These are phyloP conservation scores for Triangularia verruculosa DNA, from an alignment of 2,329 filamentous ascomycete genomes.

Conservation along the genomic window DNA sequence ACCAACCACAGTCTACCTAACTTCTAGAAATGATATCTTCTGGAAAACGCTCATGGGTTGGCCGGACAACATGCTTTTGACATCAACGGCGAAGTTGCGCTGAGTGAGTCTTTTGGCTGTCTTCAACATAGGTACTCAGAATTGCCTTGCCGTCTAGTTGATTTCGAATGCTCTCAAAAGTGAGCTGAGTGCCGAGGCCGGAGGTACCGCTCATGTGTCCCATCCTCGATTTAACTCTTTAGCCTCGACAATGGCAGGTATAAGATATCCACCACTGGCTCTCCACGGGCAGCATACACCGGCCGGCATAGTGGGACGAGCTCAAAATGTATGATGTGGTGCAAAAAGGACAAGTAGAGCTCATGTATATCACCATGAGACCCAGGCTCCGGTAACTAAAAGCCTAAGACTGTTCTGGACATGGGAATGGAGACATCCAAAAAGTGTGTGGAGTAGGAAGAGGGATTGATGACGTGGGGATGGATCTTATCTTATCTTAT, in stretches of 20 bases:
- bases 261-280: not conserved
- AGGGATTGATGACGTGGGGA: not conserved
- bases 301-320: slow-evolving; percentile 6
- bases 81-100: slow-evolving; percentile 1
- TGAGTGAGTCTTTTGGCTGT: slow-evolving; percentile 7
- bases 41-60: no score
- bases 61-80: slow-evolving; percentile 8
- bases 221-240: no score
- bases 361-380: not conserved
- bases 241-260: not conserved
- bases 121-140: not conserved
- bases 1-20: no score
- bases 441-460: not conserved
- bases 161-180: not conserved
- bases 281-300: not conserved
- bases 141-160: not conserved
- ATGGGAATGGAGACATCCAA: not conserved
- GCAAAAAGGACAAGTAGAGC: not conserved
- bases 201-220: no score
- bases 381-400: not conserved
- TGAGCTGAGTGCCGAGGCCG: no score
- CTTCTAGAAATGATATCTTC: no score
- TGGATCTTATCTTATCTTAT: not conserved
- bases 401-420: not conserved
- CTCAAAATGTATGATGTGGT: slow-evolving; percentile 6